phyloP scores from a whole-genome alignment of 805 yeast species.

The Kuraishia borneana region DNA sequence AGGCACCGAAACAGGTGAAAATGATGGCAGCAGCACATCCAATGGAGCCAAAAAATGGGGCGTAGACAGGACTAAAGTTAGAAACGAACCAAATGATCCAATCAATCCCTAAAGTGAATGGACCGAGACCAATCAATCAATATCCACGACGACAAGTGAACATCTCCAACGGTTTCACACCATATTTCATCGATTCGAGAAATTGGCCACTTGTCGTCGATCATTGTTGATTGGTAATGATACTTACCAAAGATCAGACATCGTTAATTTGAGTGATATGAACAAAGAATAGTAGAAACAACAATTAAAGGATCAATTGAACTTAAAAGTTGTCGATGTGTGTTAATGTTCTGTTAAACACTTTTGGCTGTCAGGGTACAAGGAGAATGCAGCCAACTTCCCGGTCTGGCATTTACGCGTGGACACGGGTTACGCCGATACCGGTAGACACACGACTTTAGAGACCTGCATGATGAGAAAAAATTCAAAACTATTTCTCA shows the following conservation, averaged over 20 bases:
- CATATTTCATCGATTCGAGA: background rate
- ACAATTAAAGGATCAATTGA: background rate
- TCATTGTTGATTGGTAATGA: background rate
- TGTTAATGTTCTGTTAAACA: background rate
- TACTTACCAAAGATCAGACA: slow-evolving; percentile 10
- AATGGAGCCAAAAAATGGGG: slow-evolving; percentile 97
- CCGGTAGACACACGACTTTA: background rate
- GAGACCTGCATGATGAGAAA: background rate
- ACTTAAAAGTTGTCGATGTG: background rate
- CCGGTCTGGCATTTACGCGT: background rate
- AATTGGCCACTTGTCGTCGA: background rate
- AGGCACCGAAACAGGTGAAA: slow-evolving; percentile 98
- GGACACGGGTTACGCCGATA: background rate
- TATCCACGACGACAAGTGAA: background rate
- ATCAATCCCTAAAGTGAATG: background rate
- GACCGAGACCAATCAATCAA: background rate
- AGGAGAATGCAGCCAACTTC: too few species aligned
- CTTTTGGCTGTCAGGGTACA: background rate
- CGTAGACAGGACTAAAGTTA: slow-evolving; percentile 55
- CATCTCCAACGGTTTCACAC: background rate
- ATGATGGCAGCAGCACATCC: slow-evolving; percentile 99
- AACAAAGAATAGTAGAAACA: background rate
- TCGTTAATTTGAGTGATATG: background rate
- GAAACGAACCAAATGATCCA: slow-evolving; percentile 1
- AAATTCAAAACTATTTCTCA: slow-evolving; percentile 5